Conservation (phyloP, 176 grass and related monocot species). For the Juncus inflexus region DNA sequence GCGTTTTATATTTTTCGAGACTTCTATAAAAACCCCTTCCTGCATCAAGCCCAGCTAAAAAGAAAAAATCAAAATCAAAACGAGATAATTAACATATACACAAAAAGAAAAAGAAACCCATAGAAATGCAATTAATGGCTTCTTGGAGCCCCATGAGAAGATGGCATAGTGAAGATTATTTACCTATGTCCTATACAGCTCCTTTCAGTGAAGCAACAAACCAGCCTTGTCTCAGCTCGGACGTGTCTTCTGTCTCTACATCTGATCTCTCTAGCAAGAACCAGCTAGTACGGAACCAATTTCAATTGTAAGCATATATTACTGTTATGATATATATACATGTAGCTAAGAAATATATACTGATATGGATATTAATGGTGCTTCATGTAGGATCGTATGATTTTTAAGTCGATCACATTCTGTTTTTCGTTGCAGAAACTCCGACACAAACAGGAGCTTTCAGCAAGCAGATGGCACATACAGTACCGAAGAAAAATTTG, state of each 20-base stretch:
- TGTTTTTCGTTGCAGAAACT: conserved; percentile 18
- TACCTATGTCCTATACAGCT: conserved; percentile 8
- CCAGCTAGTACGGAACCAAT: conserved; percentile 75
- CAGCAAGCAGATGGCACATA: conserved; percentile 39
- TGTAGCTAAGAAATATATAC: too few species aligned
- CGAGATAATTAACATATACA: conserved; percentile 1
- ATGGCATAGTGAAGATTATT: conserved; percentile 17
- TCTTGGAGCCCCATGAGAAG: conserved; percentile 29
- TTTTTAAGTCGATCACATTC: too few species aligned
- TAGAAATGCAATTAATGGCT: conserved; percentile 28
- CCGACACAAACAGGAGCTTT: conserved; percentile 38
- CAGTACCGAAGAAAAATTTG: conserved; percentile 63
- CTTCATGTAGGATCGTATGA: too few species aligned
- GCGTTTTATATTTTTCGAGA: neutral
- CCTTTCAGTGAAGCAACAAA: conserved; percentile 31
- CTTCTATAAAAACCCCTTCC: conserved; percentile 20
- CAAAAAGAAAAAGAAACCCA: conserved; percentile 15
- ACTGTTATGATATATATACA: too few species aligned
- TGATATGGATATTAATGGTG: too few species aligned
- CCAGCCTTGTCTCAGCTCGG: conserved; percentile 62
- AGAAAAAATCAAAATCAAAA: conserved; percentile 16
- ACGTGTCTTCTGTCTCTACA: conserved; percentile 33
- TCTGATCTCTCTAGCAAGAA: conserved; percentile 40
- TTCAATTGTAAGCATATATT: conserved; percentile 55
- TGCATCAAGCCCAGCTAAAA: conserved; percentile 9